A percentile compares a stretch with the other conserved stretches of the same genome.
These are phyloP conservation scores for Lactarius tabidus DNA, from an alignment of 768 basidiomycete genomes.

Conservation along the genomic window DNA sequence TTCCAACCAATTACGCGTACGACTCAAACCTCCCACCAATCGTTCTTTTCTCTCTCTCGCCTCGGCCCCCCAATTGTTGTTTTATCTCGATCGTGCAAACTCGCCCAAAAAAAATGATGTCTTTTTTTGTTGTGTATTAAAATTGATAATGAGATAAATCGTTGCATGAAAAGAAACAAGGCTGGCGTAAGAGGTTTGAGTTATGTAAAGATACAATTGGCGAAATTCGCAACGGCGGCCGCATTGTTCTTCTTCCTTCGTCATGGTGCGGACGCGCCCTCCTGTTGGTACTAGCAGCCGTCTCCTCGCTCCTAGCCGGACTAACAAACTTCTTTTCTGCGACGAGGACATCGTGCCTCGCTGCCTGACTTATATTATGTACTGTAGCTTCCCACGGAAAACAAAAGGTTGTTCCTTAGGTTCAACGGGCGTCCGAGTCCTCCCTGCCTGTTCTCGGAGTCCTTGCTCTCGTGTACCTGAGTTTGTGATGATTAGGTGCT, in stretches of 20 bases:
- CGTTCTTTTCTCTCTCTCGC: not conserved
- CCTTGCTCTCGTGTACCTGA: too few species aligned
- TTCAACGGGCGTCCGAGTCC: too few species aligned
- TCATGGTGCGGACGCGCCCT: not conserved
- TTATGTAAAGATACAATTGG: too few species aligned
- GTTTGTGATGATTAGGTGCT: too few species aligned
- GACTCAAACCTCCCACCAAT: too few species aligned
- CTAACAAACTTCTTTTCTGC: not conserved
- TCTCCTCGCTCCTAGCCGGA: not conserved
- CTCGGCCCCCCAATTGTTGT: not conserved
- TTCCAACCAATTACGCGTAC: not conserved
- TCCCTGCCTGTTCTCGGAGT: too few species aligned
- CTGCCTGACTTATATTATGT: too few species aligned
- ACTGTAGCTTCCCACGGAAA: too few species aligned
- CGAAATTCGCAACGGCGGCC: too few species aligned
- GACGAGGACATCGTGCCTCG: too few species aligned
- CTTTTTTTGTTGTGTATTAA: not conserved
- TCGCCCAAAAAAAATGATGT: not conserved
- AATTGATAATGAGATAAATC: not conserved
- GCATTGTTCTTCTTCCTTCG: not conserved
- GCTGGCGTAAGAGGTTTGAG: too few species aligned
- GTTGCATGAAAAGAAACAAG: not conserved
- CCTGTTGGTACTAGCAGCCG: not conserved
- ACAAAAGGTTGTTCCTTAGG: too few species aligned
- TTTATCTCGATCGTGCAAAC: constrained; percentile 1